These are phyloP conservation scores for Microbotryum violaceum DNA, from an alignment of 1,284 basidiomycete genomes.

Conservation along the genomic window DNA sequence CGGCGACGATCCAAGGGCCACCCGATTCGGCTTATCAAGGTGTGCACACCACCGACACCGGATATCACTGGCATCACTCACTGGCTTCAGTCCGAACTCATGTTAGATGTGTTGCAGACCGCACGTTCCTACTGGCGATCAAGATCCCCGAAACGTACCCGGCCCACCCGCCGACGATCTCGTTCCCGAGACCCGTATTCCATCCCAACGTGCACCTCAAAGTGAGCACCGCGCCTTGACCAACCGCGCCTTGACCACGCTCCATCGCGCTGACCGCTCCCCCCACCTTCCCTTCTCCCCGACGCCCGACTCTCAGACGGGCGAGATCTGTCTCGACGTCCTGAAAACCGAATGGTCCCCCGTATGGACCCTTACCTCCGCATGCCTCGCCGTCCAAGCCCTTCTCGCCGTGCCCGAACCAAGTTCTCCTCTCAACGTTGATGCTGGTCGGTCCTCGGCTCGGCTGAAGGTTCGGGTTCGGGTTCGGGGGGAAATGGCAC, in stretches of 20 bases:
- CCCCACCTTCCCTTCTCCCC: too few species aligned
- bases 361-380: slow-evolving; percentile 38
- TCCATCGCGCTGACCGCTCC: background rate
- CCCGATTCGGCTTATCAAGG: background rate
- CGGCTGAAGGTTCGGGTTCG: too few species aligned
- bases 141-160: slow-evolving; percentile 8
- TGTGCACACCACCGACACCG: background rate
- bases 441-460: slow-evolving; percentile 28
- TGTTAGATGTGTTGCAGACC: background rate
- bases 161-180: slow-evolving; percentile 2
- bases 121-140: slow-evolving; percentile 1
- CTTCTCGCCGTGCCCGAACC: slow-evolving; percentile 39
- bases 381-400: slow-evolving; percentile 37
- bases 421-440: slow-evolving; percentile 39
- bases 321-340: slow-evolving; percentile 41
- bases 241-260: background rate
- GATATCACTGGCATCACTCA: too few species aligned
- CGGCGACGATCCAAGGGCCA: slow-evolving; percentile 1
- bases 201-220: slow-evolving; percentile 10
- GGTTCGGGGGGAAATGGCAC: too few species aligned
- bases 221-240: background rate
- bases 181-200: background rate
- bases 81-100: background rate
- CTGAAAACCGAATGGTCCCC: slow-evolving; percentile 39
- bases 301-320: slow-evolving; percentile 27